Percentiles rank a stretch among this genome's conserved stretches.
These are phyloP conservation scores for Phytopythium oedochilum DNA, from an alignment of 352 stramenopile species.

Conservation along the genomic window DNA sequence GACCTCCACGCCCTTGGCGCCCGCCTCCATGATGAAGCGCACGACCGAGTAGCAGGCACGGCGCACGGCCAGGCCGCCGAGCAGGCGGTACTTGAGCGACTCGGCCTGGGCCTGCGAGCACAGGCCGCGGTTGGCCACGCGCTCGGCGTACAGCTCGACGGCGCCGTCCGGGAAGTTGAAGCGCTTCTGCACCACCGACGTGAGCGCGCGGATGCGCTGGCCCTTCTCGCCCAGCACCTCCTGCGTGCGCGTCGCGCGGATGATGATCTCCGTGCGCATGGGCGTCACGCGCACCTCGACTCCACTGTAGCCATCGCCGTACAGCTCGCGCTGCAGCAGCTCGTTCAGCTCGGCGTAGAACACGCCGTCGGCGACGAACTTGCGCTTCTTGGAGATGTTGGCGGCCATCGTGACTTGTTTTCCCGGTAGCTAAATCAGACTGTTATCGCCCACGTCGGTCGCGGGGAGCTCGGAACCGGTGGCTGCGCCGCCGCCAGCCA, in stretches of 20 bases:
- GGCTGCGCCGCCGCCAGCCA: not conserved
- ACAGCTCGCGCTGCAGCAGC: slow-evolving; percentile 96
- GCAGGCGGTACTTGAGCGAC: slow-evolving; percentile 99
- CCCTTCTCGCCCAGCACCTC: slow-evolving; percentile 99
- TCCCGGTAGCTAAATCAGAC: slow-evolving; percentile 7
- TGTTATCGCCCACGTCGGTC: not conserved
- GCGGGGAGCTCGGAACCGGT: not conserved
- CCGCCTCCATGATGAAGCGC: slow-evolving; percentile 99
- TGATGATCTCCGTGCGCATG: slow-evolving; percentile 99
- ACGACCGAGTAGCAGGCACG: slow-evolving; percentile 99
- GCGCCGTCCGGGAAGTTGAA: slow-evolving; percentile 94
- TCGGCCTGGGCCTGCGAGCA: slow-evolving; percentile 98
- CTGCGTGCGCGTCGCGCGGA: slow-evolving; percentile 98
- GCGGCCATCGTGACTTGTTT: slow-evolving; percentile 53
- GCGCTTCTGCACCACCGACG: slow-evolving; percentile 99
- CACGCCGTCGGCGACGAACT: slow-evolving; percentile 99
- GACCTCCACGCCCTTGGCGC: slow-evolving; percentile 98
- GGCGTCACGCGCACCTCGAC: slow-evolving; percentile 99
- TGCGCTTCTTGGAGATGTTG: slow-evolving; percentile 99
- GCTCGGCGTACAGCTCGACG: slow-evolving; percentile 99
- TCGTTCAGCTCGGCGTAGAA: slow-evolving; percentile 99
- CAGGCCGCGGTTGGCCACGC: slow-evolving; percentile 97
- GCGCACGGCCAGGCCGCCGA: slow-evolving; percentile 97
- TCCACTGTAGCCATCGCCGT: slow-evolving; percentile 97
- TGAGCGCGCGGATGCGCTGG: slow-evolving; percentile 98